These are phyloP conservation scores for Pseudocercospora macadamiae DNA, from an alignment of 2,329 filamentous ascomycete species.

Conservation along the genomic window DNA sequence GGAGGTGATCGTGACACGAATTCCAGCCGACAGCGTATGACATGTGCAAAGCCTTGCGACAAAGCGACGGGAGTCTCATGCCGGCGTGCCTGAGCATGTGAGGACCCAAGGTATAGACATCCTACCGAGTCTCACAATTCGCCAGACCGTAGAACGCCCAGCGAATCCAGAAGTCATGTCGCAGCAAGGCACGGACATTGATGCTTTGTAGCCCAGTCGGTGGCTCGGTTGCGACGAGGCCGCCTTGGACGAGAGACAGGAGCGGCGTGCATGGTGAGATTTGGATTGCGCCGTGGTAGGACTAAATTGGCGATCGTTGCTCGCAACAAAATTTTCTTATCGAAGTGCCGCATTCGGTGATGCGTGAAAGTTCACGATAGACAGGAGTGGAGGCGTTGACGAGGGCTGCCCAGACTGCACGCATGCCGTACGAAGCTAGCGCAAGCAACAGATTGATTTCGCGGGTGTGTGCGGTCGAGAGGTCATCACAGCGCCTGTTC, in stretches of 20 bases:
- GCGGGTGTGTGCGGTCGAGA: constrained; percentile 1
- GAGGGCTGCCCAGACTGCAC: constrained; percentile 14
- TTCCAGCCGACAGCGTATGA: constrained; percentile 17
- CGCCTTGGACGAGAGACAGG: constrained; percentile 10
- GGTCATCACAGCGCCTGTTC: constrained; percentile 1
- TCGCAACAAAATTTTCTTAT: constrained; percentile 21
- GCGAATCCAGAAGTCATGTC: constrained; percentile 20
- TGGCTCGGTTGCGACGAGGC: constrained; percentile 14
- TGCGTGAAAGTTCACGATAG: constrained; percentile 19
- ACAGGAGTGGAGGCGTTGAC: constrained; percentile 22
- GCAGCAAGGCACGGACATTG: constrained; percentile 14
- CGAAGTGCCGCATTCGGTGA: constrained; percentile 19
- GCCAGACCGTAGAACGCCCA: constrained; percentile 20
- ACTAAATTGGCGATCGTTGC: constrained; percentile 20
- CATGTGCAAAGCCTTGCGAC: constrained; percentile 18
- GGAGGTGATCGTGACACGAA: constrained; percentile 22
- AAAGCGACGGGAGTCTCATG: neutral
- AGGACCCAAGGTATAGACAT: constrained; percentile 16
- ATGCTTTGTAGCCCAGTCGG: constrained; percentile 4
- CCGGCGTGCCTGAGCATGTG: constrained; percentile 8
- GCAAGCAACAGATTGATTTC: constrained; percentile 6
- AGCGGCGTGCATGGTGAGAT: constrained; percentile 18
- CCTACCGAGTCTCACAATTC: constrained; percentile 15
- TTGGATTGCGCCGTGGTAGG: constrained; percentile 21
- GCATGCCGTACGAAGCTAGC: constrained; percentile 13